Evolutionary conservation across 2,329 filamentous ascomycete species (phyloP), one percentile per base, ranked within the genome.

Genomic region (Pseudogymnoascus sp.): DNA sequence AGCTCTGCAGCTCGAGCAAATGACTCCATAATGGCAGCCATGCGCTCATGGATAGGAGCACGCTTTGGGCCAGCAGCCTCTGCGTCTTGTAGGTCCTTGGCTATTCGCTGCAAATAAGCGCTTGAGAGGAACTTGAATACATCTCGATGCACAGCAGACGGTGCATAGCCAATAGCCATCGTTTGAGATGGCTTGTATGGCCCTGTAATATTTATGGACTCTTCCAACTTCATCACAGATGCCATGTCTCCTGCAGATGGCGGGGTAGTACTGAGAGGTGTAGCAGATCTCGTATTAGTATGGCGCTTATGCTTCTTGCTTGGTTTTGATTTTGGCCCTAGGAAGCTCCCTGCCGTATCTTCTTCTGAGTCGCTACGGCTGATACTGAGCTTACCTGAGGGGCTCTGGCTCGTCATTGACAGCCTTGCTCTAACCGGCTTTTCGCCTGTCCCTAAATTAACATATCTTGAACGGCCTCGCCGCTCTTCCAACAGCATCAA

Each of bases 351-450:
- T 5, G 86, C 76, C 0, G 83, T 82, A 60, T 88, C 85, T 66
- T 87, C 85, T 68, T 88, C 85, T 0, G 85, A 88, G 66, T 87
- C 84, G 66, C 84, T 87, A 52, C 80, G 79, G 67, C 82, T 86
- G 61, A 82, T 77, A 67, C 80, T 83, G 68, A 80, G 77, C 4
- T 79, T 79, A 0, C 77, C 76, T 14, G 75, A 78, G 1, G 81
- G 78, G 60, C 77, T 83, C 0, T 82, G 66, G 30, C 41, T 59
- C 3, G 45, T 55, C 60, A 49, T 38, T 25, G 60, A 62, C 5
- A 58, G 30, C 16, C 52, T 59, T 59, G 30, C 45, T 38, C 61
- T 19, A 3, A 55, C 16, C 1, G 35, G 36, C 16, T 41, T 60
- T 25, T 58, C 42, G n/a, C 33, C 22, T 14, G 59, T 25, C 25